These are phyloP conservation scores for Ochromonas danica DNA, from an alignment of 108 stramenopile genomes.

Conservation along the genomic window DNA sequence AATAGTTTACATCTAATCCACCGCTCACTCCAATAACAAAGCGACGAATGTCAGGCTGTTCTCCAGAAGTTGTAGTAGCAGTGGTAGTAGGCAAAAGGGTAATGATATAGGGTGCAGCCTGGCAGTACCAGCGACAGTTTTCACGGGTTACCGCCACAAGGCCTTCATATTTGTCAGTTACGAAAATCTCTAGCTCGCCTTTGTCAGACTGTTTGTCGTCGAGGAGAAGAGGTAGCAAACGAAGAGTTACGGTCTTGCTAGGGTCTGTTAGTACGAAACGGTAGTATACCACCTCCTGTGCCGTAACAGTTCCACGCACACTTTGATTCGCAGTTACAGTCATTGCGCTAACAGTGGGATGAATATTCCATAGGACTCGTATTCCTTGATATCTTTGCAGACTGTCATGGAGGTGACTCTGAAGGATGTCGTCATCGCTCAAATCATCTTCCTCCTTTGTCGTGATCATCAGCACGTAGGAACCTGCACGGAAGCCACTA, in stretches of 20 bases:
- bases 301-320: background rate
- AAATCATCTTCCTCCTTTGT: background rate
- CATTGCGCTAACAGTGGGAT: background rate
- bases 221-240: background rate
- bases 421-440: background rate
- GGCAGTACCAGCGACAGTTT: background rate
- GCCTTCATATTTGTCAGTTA: conserved; percentile 1
- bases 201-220: background rate
- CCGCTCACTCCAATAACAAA: background rate
- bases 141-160: background rate
- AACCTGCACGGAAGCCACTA: background rate
- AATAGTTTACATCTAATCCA: background rate
- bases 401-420: background rate
- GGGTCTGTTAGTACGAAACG: background rate
- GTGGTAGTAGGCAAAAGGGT: too few species aligned
- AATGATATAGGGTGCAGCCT: too few species aligned
- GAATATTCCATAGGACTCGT: background rate
- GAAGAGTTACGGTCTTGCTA: background rate
- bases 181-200: background rate
- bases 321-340: background rate
- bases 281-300: background rate
- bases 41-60: too few species aligned
- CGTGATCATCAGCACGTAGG: background rate
- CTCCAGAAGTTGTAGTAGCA: too few species aligned
- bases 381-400: background rate